These are phyloP conservation scores for Seminavis robusta DNA, from an alignment of 108 stramenopile species.

Conservation along the genomic window DNA sequence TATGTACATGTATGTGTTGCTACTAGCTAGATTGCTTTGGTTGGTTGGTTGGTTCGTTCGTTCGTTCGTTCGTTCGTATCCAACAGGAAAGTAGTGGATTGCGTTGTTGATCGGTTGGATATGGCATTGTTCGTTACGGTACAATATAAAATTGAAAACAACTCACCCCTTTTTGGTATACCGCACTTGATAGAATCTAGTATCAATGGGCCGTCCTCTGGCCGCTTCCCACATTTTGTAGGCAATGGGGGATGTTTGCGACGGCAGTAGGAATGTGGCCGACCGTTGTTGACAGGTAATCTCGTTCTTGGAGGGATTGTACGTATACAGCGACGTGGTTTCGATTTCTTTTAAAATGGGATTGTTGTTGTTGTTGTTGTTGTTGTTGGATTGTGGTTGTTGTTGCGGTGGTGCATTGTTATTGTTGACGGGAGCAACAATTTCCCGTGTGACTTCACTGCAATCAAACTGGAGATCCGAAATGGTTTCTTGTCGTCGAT, in stretches of 20 bases:
- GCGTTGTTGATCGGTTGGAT: no score
- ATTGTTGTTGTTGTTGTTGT: constrained; percentile 14
- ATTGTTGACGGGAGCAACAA: constrained; percentile 48
- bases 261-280: constrained; percentile 72
- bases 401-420: no score
- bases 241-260: constrained; percentile 66
- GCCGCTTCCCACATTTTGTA: constrained; percentile 69
- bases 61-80: no score
- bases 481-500: constrained; percentile 53
- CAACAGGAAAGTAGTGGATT: no score
- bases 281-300: constrained; percentile 70
- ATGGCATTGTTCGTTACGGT: no score
- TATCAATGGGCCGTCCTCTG: constrained; percentile 68
- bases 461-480: constrained; percentile 50
- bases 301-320: constrained; percentile 19
- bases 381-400: constrained; percentile 1
- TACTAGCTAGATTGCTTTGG: no score
- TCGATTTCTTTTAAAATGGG: constrained; percentile 78
- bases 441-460: constrained; percentile 77
- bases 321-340: constrained; percentile 68
- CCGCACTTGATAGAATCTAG: constrained; percentile 69
- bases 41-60: no score
- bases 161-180: constrained; percentile 45
- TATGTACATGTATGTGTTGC: no score
- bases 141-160: no score